Evolutionary conservation across 345 rosid genomes (phyloP), one percentile per base, ranked within the genome.

Genomic region (Balakata baccata): DNA sequence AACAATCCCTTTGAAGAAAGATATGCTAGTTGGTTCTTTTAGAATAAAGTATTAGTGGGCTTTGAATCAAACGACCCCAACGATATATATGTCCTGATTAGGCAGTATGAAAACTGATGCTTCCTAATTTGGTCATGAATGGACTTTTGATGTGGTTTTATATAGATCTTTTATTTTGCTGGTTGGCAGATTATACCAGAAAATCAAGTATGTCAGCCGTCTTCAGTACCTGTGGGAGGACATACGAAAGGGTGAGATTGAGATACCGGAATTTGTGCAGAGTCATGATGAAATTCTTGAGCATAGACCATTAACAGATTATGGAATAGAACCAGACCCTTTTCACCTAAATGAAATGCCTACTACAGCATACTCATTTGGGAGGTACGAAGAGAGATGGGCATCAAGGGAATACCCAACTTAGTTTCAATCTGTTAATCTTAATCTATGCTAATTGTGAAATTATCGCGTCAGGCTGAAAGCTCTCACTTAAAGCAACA

Each of bases 321-420:
- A 95, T 75, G 99, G 99, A 47, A 92, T 89, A 50, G 99, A 92
- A 86, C 98, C 96, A 0, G 94, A 90, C 81, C 92, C 89, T 51
- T 81, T 87, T 56, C 85, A 87, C 64, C 75, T 92, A 71, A 59
- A 84, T 6, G 97, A 88, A 82, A 80, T 86, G 54, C 91, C 92
- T 3, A 57, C 74, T 68, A 68, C 90, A 69, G 74, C 82, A 18
- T 82, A 85, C 81, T 84, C 98, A 3, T 76, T 86, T 7, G 92
- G 87, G 73, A 86, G 88, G 82, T 83, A 83, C 22, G 91, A 87
- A 39, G 87, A 86, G 73, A 85, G 86, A 85, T 89, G 94, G 93
- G 76, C 75, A 74, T 56, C 90, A 2, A 86, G 92, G 80, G 87
- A 85, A 59, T 85, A 79, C 51, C 23, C 72, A 52, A 78, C 77